Base-by-base conservation (phyloP, 2,329 filamentous ascomycete genomes). In the Microdochium nivale region DNA sequence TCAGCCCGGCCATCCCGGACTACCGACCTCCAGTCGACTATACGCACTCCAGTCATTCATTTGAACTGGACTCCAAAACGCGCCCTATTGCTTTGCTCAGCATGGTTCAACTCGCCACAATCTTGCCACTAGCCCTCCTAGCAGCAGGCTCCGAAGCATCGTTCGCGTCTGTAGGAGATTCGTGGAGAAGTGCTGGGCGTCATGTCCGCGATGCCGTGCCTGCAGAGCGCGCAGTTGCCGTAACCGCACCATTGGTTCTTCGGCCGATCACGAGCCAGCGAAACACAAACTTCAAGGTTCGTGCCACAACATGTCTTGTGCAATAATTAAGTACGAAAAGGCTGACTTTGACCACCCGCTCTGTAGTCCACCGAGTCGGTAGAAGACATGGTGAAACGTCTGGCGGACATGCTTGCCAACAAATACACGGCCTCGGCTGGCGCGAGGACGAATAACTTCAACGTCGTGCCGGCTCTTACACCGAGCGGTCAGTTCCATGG, bases 401-500 rank as follows among this genome's bases (percentile, higher is more conserved):
- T 47, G 13, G 46, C 46, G 3, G 24, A 47, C 7, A 21, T 14
- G 24, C 46, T 47, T 21, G 14, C 21, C 14, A 25, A 24, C 46
- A 47, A 47, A 19, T 47, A 47, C 25, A 11, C 24, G 13, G 23
- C 46, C 25, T 21, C 24, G 10, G 14, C 70, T 40, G 58, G 55
- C 3, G 71, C 65, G 53, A 70, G 78, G 55, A 65, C 63, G 16
- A 80, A 79, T 58, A 60, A 66, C 2, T 83, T 76, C 58, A 59
- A 67, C 2, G 63, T 82, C 13, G 69, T 75, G 56, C 60, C 70
- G 24, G 78, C 80, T 1, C 64, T 59, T 11, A 61, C 71, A 1
- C 72, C 81, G 0, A 67, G 70, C 0, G 66, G 69, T 14, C 63
- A 73, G 30, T 70, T 79, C 58, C 76, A 76, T 40, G 74, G 72